Evolutionary conservation across 495 filamentous ascomycete species (phyloP).

Genomic region (Penicillium cosmopolitanum): DNA sequence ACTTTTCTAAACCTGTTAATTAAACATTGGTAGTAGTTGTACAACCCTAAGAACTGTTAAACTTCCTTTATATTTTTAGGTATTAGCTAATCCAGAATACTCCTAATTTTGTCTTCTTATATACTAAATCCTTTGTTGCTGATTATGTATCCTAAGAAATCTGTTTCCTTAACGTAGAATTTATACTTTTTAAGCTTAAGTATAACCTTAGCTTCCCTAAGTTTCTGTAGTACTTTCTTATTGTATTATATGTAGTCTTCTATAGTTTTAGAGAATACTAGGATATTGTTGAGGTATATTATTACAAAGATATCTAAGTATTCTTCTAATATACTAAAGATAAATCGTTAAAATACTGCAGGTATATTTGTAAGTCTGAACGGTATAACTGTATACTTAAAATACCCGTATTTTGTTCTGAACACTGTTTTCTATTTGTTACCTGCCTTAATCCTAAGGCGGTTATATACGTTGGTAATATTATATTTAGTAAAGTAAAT

Average conservation of each 20-base stretch:
- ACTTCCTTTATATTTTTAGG: conserved; percentile 14
- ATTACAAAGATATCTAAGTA: conserved; percentile 30
- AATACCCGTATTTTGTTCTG: conserved; percentile 29
- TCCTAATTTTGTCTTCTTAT: conserved; percentile 14
- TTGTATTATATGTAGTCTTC: not conserved
- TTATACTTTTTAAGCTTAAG: not conserved
- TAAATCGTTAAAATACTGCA: conserved; percentile 33
- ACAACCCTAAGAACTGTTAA: conserved; percentile 15
- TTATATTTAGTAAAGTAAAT: conserved; percentile 28
- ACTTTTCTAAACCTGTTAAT: conserved; percentile 15
- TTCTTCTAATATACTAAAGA: conserved; percentile 31
- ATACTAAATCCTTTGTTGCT: conserved; percentile 13
- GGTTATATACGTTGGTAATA: conserved; percentile 15
- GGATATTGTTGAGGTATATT: conserved; percentile 39
- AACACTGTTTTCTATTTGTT: conserved; percentile 41
- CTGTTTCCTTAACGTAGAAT: conserved; percentile 14
- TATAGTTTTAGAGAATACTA: conserved; percentile 26
- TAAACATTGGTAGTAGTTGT: conserved; percentile 22
- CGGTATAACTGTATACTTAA: conserved; percentile 26
- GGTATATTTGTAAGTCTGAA: conserved; percentile 21
- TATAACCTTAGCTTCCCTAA: not conserved
- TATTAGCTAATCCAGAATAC: conserved; percentile 11
- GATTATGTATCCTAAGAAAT: conserved; percentile 18
- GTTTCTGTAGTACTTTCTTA: not conserved
- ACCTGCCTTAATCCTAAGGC: conserved; percentile 8